phyloP scores from a whole-genome alignment of 1,284 basidiomycete species.

The Apiotrichum siamense region DNA sequence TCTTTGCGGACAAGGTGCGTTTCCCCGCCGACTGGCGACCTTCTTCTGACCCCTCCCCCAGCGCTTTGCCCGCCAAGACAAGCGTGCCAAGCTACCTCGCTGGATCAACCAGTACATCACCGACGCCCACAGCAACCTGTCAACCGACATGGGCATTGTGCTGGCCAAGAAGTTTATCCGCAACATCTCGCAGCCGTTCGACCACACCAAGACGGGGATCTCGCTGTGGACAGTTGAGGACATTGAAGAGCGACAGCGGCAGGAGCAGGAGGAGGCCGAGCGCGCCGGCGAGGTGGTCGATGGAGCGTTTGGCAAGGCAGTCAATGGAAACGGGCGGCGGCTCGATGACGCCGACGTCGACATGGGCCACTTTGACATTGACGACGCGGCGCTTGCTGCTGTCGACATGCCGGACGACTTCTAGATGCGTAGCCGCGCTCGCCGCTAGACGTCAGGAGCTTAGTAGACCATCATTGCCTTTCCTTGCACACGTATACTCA shows the following conservation, averaged over 20 bases:
- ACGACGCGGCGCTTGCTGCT: slow-evolving; percentile 34
- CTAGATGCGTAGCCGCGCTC: too few species aligned
- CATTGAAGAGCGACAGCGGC: slow-evolving; percentile 40
- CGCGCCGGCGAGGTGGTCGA: slow-evolving; percentile 21
- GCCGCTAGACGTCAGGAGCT: too few species aligned
- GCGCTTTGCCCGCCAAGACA: slow-evolving; percentile 95
- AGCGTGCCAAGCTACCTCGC: slow-evolving; percentile 90
- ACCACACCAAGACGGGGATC: slow-evolving; percentile 89
- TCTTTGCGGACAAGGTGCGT: slow-evolving; percentile 93
- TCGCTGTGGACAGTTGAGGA: slow-evolving; percentile 75
- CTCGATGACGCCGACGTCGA: slow-evolving; percentile 20
- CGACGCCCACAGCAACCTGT: slow-evolving; percentile 92
- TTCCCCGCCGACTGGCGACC: background rate
- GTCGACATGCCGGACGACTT: slow-evolving; percentile 29
- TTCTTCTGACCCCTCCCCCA: slow-evolving; percentile 46
- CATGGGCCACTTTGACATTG: slow-evolving; percentile 27
- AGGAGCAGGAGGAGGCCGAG: slow-evolving; percentile 37
- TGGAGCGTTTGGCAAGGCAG: slow-evolving; percentile 18
- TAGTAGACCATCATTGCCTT: too few species aligned
- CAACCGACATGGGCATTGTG: slow-evolving; percentile 96
- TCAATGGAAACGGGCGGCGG: slow-evolving; percentile 7
- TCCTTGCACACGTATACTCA: background rate
- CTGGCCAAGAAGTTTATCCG: slow-evolving; percentile 96
- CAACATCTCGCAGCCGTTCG: slow-evolving; percentile 92
- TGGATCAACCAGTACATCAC: slow-evolving; percentile 99